These are phyloP conservation scores for Populus pruinosa DNA, from an alignment of 345 rosid genomes.

Conservation along the genomic window DNA sequence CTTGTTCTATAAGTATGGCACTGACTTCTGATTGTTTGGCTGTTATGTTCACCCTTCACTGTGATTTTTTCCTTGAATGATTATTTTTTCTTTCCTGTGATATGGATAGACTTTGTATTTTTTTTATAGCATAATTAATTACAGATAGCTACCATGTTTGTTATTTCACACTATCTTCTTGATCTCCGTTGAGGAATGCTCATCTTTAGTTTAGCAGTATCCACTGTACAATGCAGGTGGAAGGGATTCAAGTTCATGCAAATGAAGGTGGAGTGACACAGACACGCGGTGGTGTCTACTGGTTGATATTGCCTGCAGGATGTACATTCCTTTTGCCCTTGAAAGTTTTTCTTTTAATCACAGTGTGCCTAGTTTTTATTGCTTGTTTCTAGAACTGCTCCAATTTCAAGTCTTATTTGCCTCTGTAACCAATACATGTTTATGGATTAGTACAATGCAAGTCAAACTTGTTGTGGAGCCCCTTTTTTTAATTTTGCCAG, in stretches of 20 bases:
- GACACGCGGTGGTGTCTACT: constrained; percentile 90
- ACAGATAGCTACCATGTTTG: too few relatives aligned
- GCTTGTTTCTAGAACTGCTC: not conserved
- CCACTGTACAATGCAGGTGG: constrained; percentile 58
- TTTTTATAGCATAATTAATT: not conserved
- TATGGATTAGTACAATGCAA: not conserved
- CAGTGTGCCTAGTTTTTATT: too few relatives aligned
- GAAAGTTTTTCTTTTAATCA: constrained; percentile 14
- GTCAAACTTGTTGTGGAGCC: not conserved
- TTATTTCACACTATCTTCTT: not conserved
- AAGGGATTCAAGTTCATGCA: constrained; percentile 89
- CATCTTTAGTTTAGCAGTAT: not conserved
- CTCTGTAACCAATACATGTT: not conserved
- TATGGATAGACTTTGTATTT: not conserved
- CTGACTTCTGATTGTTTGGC: not conserved
- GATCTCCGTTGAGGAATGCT: not conserved
- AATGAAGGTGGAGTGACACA: constrained; percentile 92
- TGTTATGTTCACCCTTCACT: not conserved
- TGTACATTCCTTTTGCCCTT: constrained; percentile 46
- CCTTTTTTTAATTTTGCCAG: not conserved
- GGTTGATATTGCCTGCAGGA: constrained; percentile 98
- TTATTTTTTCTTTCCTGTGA: not conserved
- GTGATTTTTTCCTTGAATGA: not conserved
- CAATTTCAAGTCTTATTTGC: not conserved
- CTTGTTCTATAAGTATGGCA: not conserved